Conservation (phyloP, 2,329 filamentous ascomycete genomes). For the Hypocrella siamensis region DNA sequence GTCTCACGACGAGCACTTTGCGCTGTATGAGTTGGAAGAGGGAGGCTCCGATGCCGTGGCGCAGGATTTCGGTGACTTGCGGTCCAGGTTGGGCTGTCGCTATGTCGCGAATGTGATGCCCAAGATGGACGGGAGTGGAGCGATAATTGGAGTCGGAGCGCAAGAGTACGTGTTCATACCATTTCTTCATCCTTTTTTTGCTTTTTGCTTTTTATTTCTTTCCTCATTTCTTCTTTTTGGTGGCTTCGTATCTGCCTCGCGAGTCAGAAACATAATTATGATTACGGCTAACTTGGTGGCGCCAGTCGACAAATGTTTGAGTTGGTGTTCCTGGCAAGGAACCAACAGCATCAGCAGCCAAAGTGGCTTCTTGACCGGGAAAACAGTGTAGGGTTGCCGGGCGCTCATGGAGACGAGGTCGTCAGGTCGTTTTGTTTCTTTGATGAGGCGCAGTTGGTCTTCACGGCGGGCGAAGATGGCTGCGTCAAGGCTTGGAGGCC, state of each 20-base stretch:
- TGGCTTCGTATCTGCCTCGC: neutral
- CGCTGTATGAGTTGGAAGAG: conserved; percentile 55
- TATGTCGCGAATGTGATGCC: conserved; percentile 55
- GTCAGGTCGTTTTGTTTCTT: conserved; percentile 49
- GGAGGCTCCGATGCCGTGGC: conserved; percentile 43
- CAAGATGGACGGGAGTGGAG: conserved; percentile 41
- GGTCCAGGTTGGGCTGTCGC: conserved; percentile 49
- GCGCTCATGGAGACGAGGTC: conserved; percentile 48
- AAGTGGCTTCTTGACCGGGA: conserved; percentile 39
- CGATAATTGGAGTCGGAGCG: conserved; percentile 47
- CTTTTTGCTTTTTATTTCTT: neutral
- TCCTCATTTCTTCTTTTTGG: too few species aligned
- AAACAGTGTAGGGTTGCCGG: conserved; percentile 41
- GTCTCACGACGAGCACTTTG: conserved; percentile 64
- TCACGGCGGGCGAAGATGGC: conserved; percentile 44
- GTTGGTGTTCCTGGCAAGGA: conserved; percentile 41
- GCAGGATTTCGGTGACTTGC: conserved; percentile 51
- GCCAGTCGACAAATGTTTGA: conserved; percentile 39
- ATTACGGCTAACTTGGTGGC: neutral
- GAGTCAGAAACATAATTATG: too few species aligned
- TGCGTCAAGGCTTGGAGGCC: conserved; percentile 40
- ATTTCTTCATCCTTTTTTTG: conserved; percentile 7
- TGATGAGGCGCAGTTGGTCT: conserved; percentile 41
- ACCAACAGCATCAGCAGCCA: conserved; percentile 13
- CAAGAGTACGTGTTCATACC: conserved; percentile 40